These are phyloP conservation scores for Amaranthus tricolor DNA, from an alignment of 179 eudicot genomes.

Conservation along the genomic window DNA sequence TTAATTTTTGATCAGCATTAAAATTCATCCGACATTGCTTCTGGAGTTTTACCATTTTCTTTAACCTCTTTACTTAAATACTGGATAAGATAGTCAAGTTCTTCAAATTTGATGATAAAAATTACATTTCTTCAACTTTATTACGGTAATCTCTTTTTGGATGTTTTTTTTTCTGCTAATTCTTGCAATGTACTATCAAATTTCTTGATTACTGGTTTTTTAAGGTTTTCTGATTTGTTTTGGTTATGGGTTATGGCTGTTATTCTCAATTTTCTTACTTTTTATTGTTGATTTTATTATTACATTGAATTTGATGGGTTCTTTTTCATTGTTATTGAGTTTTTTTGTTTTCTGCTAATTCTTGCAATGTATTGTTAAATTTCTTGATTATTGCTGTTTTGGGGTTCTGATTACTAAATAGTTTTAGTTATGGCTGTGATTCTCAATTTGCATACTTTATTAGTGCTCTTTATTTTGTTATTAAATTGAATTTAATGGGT, in stretches of 20 bases:
- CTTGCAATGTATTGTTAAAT: conserved; percentile 15
- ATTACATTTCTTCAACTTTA: neutral
- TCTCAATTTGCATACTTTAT: neutral
- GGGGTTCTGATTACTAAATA: neutral
- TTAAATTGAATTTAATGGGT: neutral
- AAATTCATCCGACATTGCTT: neutral
- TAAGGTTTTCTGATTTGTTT: neutral
- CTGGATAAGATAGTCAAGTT: neutral
- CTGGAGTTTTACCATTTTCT: neutral
- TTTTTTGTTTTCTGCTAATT: conserved; percentile 3
- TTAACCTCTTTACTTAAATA: neutral
- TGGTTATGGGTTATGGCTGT: neutral
- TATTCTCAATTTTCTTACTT: neutral
- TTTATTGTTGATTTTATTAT: neutral
- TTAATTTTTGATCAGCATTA: neutral
- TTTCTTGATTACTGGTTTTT: conserved; percentile 6
- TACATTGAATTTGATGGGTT: conserved; percentile 1
- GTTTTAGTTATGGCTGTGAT: neutral
- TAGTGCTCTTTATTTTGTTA: conserved; percentile 10
- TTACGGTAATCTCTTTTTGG: neutral
- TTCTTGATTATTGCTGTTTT: conserved; percentile 4
- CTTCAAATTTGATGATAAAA: neutral
- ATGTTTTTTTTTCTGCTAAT: neutral
- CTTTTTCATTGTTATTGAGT: conserved; percentile 1
- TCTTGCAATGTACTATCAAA: conserved; percentile 14